A percentile compares a stretch with the other conserved stretches of the same genome.
Evolutionary conservation across 2,329 filamentous ascomycete genomes (phyloP).

Genomic region (Ploettnerulaceae sp.): DNA sequence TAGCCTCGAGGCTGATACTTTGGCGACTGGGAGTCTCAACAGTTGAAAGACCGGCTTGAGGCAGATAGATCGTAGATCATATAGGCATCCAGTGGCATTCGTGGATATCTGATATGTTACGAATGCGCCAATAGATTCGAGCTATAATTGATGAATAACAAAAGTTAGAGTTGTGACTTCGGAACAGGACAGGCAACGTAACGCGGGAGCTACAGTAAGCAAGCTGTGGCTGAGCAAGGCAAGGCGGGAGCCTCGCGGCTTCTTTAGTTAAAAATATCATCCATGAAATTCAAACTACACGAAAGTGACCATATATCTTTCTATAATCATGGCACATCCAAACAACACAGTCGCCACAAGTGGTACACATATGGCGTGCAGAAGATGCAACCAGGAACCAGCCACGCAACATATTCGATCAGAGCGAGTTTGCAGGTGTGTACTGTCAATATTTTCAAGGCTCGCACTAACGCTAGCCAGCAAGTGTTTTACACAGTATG

Average conservation of each 20-base stretch:
- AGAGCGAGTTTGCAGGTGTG: constrained; percentile 33
- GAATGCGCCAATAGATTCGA: neutral
- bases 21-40: neutral
- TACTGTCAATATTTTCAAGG: constrained; percentile 4
- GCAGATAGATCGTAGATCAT: constrained; percentile 11
- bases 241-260: constrained; percentile 11
- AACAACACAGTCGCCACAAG: constrained; percentile 4
- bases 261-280: too few relatives aligned
- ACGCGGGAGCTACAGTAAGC: constrained; percentile 2
- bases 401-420: constrained; percentile 32
- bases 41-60: neutral
- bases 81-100: constrained; percentile 18
- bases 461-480: constrained; percentile 38
- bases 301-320: constrained; percentile 6
- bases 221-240: neutral
- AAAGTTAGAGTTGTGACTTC: neutral
- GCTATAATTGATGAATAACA: neutral
- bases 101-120: neutral
- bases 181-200: constrained; percentile 25
- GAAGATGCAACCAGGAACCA: constrained; percentile 28
- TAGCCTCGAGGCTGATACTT: constrained; percentile 28
- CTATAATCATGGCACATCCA: constrained; percentile 15
- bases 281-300: neutral
- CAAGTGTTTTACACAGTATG: constrained; percentile 72
- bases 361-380: constrained; percentile 21